Evolutionary conservation across 305 asterid genomes (phyloP).

Genomic region (Fraxinus sp.): DNA sequence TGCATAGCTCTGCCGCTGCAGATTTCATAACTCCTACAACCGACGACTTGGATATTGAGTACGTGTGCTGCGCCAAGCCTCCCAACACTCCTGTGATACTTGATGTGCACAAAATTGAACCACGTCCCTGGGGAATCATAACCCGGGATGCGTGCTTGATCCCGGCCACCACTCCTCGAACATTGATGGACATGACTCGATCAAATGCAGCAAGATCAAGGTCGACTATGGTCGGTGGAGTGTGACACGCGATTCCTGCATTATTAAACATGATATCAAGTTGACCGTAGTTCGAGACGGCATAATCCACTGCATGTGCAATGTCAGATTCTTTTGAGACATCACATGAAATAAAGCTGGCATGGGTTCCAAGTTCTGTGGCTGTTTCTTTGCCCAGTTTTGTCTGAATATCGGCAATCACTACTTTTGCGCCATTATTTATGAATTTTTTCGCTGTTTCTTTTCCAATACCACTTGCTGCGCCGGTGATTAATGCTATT

Average conservation of each 20-base stretch:
- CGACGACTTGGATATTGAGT: slow-evolving; percentile 62
- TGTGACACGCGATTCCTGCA: slow-evolving; percentile 79
- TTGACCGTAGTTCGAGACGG: slow-evolving; percentile 50
- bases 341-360: slow-evolving; percentile 61
- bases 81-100: slow-evolving; percentile 76
- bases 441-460: slow-evolving; percentile 73
- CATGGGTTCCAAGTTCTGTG: slow-evolving; percentile 54
- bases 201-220: slow-evolving; percentile 63
- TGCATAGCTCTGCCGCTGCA: slow-evolving; percentile 56
- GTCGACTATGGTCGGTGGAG: slow-evolving; percentile 60
- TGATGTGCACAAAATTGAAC: slow-evolving; percentile 76
- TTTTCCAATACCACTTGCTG: slow-evolving; percentile 78
- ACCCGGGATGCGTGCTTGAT: slow-evolving; percentile 85
- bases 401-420: slow-evolving; percentile 56
- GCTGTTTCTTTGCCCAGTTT: slow-evolving; percentile 51
- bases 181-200: slow-evolving; percentile 65
- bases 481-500: slow-evolving; percentile 79
- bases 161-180: slow-evolving; percentile 66
- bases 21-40: slow-evolving; percentile 67
- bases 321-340: slow-evolving; percentile 62
- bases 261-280: slow-evolving; percentile 89
- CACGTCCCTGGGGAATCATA: slow-evolving; percentile 64
- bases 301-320: slow-evolving; percentile 61
- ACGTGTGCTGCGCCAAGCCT: slow-evolving; percentile 71
- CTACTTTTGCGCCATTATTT: slow-evolving; percentile 68